Conservation (phyloP, 2,329 filamentous ascomycete genomes). For the Iodosphaeria phyllophila region DNA sequence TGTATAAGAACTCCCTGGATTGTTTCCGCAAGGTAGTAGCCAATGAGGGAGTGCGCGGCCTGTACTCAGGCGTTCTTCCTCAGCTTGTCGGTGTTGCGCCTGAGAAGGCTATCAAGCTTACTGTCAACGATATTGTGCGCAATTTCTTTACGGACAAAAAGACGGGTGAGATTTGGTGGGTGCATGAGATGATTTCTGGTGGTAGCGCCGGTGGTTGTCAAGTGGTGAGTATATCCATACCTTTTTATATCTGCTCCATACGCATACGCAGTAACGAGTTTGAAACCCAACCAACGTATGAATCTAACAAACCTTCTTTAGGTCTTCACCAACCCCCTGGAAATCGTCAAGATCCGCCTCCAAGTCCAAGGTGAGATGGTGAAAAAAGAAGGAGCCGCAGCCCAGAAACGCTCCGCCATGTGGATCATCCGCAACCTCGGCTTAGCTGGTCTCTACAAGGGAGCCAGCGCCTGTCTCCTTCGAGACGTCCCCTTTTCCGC, state of each 20-base stretch:
- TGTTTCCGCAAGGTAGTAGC: conserved; percentile 84
- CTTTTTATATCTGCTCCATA: neutral
- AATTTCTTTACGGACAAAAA: conserved; percentile 55
- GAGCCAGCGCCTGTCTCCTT: conserved; percentile 80
- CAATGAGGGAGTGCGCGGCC: conserved; percentile 75
- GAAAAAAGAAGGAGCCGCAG: too few relatives aligned
- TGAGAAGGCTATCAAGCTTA: conserved; percentile 98
- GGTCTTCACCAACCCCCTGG: conserved; percentile 94
- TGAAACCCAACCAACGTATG: conserved; percentile 1
- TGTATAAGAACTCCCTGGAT: conserved; percentile 96
- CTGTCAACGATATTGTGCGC: conserved; percentile 87
- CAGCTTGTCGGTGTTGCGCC: conserved; percentile 97
- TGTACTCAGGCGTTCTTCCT: conserved; percentile 89
- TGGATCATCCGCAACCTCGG: conserved; percentile 96
- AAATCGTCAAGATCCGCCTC: conserved; percentile 97
- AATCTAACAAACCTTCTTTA: conserved; percentile 15
- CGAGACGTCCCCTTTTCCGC: conserved; percentile 96
- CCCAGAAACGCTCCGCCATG: conserved; percentile 80
- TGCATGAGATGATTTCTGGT: conserved; percentile 69
- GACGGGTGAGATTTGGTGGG: conserved; percentile 50
- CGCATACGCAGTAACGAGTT: too few relatives aligned
- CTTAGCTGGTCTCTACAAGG: conserved; percentile 90
- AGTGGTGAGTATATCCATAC: conserved; percentile 45
- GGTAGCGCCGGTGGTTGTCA: conserved; percentile 82
- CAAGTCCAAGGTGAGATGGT: conserved; percentile 94